These are phyloP conservation scores for Henckelia pumila DNA, from an alignment of 257 asterid genomes.

Conservation along the genomic window DNA sequence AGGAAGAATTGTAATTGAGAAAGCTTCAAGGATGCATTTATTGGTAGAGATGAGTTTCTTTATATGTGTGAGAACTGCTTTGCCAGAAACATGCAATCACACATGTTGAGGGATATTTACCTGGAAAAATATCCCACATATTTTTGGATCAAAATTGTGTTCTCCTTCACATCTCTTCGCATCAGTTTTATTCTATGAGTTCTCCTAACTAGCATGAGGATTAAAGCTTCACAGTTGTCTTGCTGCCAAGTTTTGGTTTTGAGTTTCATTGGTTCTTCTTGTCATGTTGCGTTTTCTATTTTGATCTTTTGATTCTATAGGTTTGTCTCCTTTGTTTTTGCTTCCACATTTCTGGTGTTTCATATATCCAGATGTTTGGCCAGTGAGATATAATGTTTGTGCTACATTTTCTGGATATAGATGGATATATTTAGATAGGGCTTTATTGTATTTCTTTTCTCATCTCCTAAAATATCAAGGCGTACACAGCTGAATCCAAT, in stretches of 20 bases:
- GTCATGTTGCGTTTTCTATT: neutral
- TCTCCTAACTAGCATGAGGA: neutral
- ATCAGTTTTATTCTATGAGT: neutral
- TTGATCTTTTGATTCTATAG: neutral
- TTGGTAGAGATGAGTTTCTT: neutral
- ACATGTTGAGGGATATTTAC: neutral
- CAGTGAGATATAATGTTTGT: neutral
- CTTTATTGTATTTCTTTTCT: neutral
- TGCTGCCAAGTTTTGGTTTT: neutral
- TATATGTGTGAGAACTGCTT: neutral
- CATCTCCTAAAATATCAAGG: neutral
- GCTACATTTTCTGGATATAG: neutral
- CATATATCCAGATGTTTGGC: neutral
- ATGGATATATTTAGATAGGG: neutral
- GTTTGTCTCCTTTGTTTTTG: neutral
- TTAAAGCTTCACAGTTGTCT: neutral
- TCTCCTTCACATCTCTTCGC: neutral
- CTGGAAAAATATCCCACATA: neutral
- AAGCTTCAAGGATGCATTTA: too few relatives aligned
- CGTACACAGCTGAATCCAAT: neutral
- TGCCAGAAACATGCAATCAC: neutral
- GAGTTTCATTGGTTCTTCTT: neutral
- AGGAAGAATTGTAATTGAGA: neutral
- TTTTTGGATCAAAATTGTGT: neutral
- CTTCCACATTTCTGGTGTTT: neutral